Percentiles rank a stretch among this genome's conserved stretches.
Evolutionary conservation across 768 basidiomycete species (phyloP).

Genomic region (Leccinum truebloodii): DNA sequence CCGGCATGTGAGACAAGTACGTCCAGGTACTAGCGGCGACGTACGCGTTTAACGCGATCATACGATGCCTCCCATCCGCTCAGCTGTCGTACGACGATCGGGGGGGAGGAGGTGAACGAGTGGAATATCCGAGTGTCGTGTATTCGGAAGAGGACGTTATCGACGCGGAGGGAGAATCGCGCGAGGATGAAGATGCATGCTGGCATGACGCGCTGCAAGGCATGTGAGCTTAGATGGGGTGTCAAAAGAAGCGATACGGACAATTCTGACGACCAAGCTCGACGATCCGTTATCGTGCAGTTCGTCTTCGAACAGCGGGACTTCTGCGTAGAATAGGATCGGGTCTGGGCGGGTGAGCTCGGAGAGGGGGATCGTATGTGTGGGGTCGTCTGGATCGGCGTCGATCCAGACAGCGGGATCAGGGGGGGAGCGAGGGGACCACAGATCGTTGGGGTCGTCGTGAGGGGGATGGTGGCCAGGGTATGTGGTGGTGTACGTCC

Average conservation of each 20-base stretch:
- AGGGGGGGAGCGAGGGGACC: not conserved
- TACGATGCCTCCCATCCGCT: slow-evolving; percentile 94
- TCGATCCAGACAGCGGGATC: slow-evolving; percentile 45
- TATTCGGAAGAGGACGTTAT: slow-evolving; percentile 89
- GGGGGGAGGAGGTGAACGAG: slow-evolving; percentile 63
- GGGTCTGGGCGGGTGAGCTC: slow-evolving; percentile 90
- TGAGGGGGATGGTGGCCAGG: slow-evolving; percentile 51
- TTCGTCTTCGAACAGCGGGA: slow-evolving; percentile 95
- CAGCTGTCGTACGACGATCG: slow-evolving; percentile 72
- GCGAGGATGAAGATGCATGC: slow-evolving; percentile 88
- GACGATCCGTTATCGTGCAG: slow-evolving; percentile 96
- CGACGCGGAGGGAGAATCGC: slow-evolving; percentile 92
- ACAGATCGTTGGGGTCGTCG: not conserved
- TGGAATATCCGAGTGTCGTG: slow-evolving; percentile 91
- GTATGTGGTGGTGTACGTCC: slow-evolving; percentile 96
- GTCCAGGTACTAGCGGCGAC: slow-evolving; percentile 20
- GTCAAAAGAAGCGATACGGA: slow-evolving; percentile 41
- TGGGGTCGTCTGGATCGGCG: slow-evolving; percentile 55
- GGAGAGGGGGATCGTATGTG: slow-evolving; percentile 76
- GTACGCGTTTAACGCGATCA: slow-evolving; percentile 72
- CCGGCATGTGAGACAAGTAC: not conserved
- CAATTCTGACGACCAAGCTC: slow-evolving; percentile 80
- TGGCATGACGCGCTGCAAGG: slow-evolving; percentile 89
- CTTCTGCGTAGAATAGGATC: slow-evolving; percentile 96
- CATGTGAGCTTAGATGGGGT: not conserved